Percentiles rank a stretch among this genome's conserved stretches.
phyloP scores from a whole-genome alignment of 78 protist genomes.

The Dictyostelium citrinum region DNA sequence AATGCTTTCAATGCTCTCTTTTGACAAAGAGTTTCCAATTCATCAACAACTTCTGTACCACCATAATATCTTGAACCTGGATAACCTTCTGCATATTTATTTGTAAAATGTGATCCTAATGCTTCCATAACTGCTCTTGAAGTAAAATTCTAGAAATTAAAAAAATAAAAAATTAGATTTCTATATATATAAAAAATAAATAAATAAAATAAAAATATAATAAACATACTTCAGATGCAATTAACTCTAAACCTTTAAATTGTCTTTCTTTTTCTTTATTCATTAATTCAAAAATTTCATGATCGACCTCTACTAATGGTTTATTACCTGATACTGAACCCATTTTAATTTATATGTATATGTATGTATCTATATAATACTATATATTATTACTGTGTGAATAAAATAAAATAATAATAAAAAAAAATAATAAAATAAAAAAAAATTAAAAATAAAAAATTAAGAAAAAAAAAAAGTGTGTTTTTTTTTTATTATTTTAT shows the following conservation, averaged over 20 bases:
- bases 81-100: conserved; percentile 99
- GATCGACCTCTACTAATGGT: conserved; percentile 87
- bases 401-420: neutral
- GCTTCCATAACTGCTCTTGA: conserved; percentile 98
- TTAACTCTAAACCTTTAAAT: conserved; percentile 96
- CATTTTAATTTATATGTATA: neutral
- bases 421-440: too few relatives aligned
- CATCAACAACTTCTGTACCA: conserved; percentile 97
- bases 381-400: neutral
- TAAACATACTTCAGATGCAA: conserved; percentile 95
- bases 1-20: conserved; percentile 96
- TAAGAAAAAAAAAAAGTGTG: neutral
- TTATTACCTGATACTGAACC: conserved; percentile 36
- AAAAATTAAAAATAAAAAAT: neutral
- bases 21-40: conserved; percentile 94
- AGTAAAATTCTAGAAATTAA: conserved; percentile 93
- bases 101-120: conserved; percentile 97
- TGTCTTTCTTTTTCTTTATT: conserved; percentile 97
- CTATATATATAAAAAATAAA: neutral
- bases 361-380: too few relatives aligned
- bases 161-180: neutral
- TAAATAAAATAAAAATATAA: neutral
- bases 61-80: conserved; percentile 98
- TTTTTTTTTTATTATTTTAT: neutral
- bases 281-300: conserved; percentile 91